Evolutionary conservation across 768 basidiomycete species (phyloP).

Genomic region (Gymnopilus junonius): DNA sequence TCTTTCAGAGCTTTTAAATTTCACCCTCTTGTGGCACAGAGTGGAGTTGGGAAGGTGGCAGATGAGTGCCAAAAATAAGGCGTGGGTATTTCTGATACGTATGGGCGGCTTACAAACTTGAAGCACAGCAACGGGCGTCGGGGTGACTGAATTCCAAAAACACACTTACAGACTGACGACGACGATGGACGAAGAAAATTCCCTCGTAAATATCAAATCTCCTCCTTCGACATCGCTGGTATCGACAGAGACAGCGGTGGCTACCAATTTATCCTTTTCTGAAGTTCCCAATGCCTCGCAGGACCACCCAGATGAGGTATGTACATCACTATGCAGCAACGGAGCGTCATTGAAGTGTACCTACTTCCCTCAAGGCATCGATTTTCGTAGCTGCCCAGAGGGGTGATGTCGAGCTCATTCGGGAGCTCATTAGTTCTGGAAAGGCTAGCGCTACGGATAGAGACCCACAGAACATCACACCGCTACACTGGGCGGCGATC

Average conservation of each 20-base stretch:
- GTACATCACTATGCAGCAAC: conserved; percentile 9
- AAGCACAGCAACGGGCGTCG: conserved; percentile 9
- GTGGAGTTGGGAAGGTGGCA: background rate
- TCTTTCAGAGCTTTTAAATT: background rate
- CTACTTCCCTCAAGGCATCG: conserved; percentile 44
- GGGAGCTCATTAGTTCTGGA: conserved; percentile 71
- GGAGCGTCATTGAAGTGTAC: background rate
- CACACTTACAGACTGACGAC: conserved; percentile 15
- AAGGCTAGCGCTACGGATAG: conserved; percentile 74
- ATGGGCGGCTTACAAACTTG: conserved; percentile 10
- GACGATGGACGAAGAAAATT: conserved; percentile 19
- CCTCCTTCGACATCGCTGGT: conserved; percentile 54
- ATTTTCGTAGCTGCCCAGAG: conserved; percentile 89
- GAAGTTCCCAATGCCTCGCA: conserved; percentile 40
- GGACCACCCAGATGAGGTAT: conserved; percentile 44
- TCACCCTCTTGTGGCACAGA: background rate
- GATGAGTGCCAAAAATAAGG: background rate
- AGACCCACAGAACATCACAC: conserved; percentile 91
- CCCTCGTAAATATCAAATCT: conserved; percentile 49
- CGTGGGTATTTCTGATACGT: conserved; percentile 1
- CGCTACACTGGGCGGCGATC: conserved; percentile 98
- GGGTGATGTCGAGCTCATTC: conserved; percentile 73
- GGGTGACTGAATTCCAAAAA: conserved; percentile 8
- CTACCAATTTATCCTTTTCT: conserved; percentile 50
- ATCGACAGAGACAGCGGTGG: conserved; percentile 49